Conservation (phyloP, 2,329 filamentous ascomycete genomes). For the Scedosporium aurantiacum region DNA sequence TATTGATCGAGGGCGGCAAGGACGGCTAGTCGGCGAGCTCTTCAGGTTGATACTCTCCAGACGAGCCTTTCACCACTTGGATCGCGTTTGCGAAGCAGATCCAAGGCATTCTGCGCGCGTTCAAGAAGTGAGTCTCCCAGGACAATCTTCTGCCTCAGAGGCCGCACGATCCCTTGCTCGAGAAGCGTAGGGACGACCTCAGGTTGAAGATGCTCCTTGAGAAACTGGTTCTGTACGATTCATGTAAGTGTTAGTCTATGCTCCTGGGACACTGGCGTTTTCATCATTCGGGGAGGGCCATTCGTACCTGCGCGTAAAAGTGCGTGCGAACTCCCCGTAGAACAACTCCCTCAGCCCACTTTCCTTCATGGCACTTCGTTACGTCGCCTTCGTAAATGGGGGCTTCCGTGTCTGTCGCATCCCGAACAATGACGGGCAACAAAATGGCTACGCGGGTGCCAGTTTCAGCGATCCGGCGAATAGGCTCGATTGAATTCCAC, state of each 20-base stretch:
- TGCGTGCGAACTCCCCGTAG: conserved; percentile 44
- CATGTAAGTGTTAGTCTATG: not conserved
- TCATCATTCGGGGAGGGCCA: not conserved
- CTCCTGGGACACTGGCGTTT: not conserved
- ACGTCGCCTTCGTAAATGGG: conserved; percentile 47
- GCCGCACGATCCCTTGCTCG: conserved; percentile 24
- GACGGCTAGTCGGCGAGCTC: too few species aligned
- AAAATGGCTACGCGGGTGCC: conserved; percentile 45
- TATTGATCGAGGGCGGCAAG: too few species aligned
- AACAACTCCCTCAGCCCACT: conserved; percentile 42
- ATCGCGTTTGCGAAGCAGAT: conserved; percentile 22
- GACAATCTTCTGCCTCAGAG: conserved; percentile 29
- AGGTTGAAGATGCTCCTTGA: conserved; percentile 41
- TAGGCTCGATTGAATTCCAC: conserved; percentile 32
- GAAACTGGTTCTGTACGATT: conserved; percentile 36
- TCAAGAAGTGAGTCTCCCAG: conserved; percentile 27
- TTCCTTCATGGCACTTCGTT: conserved; percentile 20
- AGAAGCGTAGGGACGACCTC: conserved; percentile 42
- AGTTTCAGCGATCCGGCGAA: conserved; percentile 36
- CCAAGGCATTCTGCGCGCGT: conserved; percentile 26
- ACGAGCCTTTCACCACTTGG: conserved; percentile 30
- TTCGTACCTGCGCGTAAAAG: conserved; percentile 36
- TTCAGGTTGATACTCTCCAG: conserved; percentile 18
- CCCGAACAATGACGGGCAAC: conserved; percentile 46
- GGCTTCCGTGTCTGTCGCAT: conserved; percentile 32